Percentiles rank a stretch among this genome's conserved stretches.
phyloP scores from a whole-genome alignment of 164 flowering plant species.

The Sextonia rubra region DNA sequence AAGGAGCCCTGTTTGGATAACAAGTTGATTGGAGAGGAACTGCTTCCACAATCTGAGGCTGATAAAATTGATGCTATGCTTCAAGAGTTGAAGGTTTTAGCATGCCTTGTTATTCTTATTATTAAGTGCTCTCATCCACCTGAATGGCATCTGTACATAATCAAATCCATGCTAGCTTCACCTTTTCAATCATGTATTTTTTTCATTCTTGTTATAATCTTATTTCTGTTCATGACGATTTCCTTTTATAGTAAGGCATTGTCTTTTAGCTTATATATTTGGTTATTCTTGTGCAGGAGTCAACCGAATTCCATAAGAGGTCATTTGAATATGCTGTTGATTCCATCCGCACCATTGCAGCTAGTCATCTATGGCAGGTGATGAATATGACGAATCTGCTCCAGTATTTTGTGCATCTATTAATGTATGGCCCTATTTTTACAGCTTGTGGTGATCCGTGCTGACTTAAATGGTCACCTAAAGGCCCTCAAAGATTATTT shows the following conservation, averaged over 20 bases:
- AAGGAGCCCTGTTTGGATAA: slow-evolving; percentile 39
- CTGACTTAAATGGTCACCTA: slow-evolving; percentile 93
- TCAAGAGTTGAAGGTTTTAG: slow-evolving; percentile 66
- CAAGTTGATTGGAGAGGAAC: slow-evolving; percentile 55
- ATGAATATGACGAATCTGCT: slow-evolving; percentile 5
- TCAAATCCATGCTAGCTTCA: background rate
- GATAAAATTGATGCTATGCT: slow-evolving; percentile 90
- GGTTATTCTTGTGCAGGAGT: slow-evolving; percentile 46
- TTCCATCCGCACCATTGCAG: slow-evolving; percentile 78
- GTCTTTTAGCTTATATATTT: slow-evolving; percentile 1
- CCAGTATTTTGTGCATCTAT: slow-evolving; percentile 5
- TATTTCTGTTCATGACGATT: slow-evolving; percentile 1
- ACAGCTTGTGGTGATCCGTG: slow-evolving; percentile 98
- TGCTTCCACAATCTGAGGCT: slow-evolving; percentile 87
- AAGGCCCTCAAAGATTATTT: slow-evolving; percentile 96
- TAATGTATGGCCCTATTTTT: slow-evolving; percentile 16
- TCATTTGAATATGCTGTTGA: slow-evolving; percentile 82
- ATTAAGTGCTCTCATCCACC: background rate
- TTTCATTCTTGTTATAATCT: background rate
- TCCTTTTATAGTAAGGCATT: background rate
- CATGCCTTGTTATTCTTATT: background rate
- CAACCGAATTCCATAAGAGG: slow-evolving; percentile 93
- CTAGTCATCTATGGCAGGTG: slow-evolving; percentile 99
- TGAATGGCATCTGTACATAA: background rate
- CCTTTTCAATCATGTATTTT: background rate